phyloP scores from a whole-genome alignment of 345 rosid species.

The Passiflora organensis region DNA sequence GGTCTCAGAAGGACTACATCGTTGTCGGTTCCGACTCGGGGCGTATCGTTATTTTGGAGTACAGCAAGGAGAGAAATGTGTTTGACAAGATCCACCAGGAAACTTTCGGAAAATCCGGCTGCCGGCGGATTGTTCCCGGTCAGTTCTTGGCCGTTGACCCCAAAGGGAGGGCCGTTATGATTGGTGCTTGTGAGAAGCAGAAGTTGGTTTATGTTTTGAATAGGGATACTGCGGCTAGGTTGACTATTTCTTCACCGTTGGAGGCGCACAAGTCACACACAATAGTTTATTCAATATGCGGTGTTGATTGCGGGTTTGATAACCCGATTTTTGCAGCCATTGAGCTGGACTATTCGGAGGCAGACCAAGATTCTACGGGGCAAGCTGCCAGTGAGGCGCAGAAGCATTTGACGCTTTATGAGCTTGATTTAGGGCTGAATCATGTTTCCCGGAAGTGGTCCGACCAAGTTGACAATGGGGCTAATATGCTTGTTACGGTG shows the following conservation, averaged over 20 bases:
- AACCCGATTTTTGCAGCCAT: slow-evolving; percentile 89
- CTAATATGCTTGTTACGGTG: slow-evolving; percentile 91
- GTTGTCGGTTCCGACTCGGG: slow-evolving; percentile 99
- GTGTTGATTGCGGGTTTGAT: slow-evolving; percentile 95
- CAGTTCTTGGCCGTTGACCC: slow-evolving; percentile 93
- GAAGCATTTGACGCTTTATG: slow-evolving; percentile 89
- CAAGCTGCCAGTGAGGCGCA: slow-evolving; percentile 88
- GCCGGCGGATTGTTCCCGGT: slow-evolving; percentile 90
- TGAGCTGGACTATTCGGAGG: slow-evolving; percentile 94
- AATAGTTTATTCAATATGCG: slow-evolving; percentile 71
- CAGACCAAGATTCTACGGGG: slow-evolving; percentile 88
- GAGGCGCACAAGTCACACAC: slow-evolving; percentile 98
- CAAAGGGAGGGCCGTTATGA: slow-evolving; percentile 91
- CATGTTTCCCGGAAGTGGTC: slow-evolving; percentile 98
- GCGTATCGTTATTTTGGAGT: slow-evolving; percentile 83
- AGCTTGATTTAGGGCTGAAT: slow-evolving; percentile 91
- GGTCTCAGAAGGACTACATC: slow-evolving; percentile 80
- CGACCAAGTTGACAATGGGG: slow-evolving; percentile 92
- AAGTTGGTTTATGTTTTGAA: slow-evolving; percentile 90
- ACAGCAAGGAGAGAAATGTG: slow-evolving; percentile 75
- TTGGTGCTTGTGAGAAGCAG: slow-evolving; percentile 96
- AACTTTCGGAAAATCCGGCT: slow-evolving; percentile 94
- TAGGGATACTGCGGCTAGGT: slow-evolving; percentile 88
- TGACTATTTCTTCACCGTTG: slow-evolving; percentile 90
- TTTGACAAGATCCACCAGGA: slow-evolving; percentile 92